Conservation (phyloP, 768 basidiomycete genomes). For the Panaeolus cyanescens region DNA sequence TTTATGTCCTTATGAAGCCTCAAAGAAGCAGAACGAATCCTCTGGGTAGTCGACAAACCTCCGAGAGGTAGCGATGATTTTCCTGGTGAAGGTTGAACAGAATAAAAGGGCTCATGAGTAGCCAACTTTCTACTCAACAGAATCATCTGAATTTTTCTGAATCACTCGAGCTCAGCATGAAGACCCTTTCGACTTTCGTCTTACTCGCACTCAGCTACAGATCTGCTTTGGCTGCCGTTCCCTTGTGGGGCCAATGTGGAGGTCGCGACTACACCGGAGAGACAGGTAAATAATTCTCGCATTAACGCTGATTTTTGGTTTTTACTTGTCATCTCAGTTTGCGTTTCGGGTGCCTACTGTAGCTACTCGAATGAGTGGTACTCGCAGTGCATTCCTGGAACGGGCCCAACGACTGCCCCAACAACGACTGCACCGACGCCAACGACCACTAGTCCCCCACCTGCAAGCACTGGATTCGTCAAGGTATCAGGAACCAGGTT, state of each 20-base stretch:
- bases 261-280: conserved; percentile 40
- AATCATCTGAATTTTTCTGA: too few species aligned
- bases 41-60: not conserved
- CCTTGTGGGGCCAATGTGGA: conserved; percentile 40
- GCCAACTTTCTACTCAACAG: too few species aligned
- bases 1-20: too few species aligned
- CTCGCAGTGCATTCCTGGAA: conserved; percentile 39
- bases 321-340: conserved; percentile 27
- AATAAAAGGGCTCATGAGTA: not conserved
- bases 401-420: too few species aligned
- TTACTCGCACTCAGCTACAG: not conserved
- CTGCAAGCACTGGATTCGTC: conserved; percentile 30
- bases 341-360: conserved; percentile 39
- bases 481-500: conserved; percentile 48
- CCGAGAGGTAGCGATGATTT: not conserved
- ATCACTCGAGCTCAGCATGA: too few species aligned
- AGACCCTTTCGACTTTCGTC: not conserved
- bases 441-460: conserved; percentile 5
- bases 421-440: not conserved
- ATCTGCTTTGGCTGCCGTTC: conserved; percentile 21
- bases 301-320: not conserved
- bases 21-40: too few species aligned
- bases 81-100: not conserved
- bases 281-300: conserved; percentile 30
- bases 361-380: conserved; percentile 39